Evolutionary conservation across 2,329 filamentous ascomycete genomes (phyloP).

Genomic region (Berkeleyomyces basicola): DNA sequence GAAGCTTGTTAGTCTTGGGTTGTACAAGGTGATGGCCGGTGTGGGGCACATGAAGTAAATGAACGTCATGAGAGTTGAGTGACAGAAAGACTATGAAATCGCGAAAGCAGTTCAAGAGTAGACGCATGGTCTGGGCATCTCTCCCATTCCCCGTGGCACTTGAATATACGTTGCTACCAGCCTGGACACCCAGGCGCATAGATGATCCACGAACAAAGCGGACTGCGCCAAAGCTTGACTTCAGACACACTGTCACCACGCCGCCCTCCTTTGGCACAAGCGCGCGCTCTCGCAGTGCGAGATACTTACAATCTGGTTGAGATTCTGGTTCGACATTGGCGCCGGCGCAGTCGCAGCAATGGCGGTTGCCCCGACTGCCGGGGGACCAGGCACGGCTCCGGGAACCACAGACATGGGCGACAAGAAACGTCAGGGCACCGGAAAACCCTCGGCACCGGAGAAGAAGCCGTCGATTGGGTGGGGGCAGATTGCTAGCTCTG

Average conservation of each 20-base stretch:
- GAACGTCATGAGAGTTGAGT: background rate
- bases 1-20: background rate
- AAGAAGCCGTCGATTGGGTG: too few relatives aligned
- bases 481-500: too few relatives aligned
- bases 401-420: slow-evolving; percentile 13
- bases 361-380: slow-evolving; percentile 15
- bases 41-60: background rate
- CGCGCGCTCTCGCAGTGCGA: background rate
- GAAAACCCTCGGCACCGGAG: background rate
- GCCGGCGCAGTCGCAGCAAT: slow-evolving; percentile 18
- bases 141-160: too few relatives aligned
- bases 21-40: background rate
- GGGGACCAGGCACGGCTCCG: slow-evolving; percentile 15
- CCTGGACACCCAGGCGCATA: too few relatives aligned
- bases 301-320: slow-evolving; percentile 81
- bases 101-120: too few relatives aligned
- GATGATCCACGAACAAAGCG: too few relatives aligned
- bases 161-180: too few relatives aligned
- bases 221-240: too few relatives aligned
- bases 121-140: too few relatives aligned
- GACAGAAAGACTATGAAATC: background rate
- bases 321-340: slow-evolving; percentile 64
- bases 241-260: background rate
- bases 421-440: background rate
- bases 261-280: background rate